Evolutionary conservation across 2,329 filamentous ascomycete genomes (phyloP), one percentile per base, ranked within the genome.

Genomic region (Aspergillus fumigatus): DNA sequence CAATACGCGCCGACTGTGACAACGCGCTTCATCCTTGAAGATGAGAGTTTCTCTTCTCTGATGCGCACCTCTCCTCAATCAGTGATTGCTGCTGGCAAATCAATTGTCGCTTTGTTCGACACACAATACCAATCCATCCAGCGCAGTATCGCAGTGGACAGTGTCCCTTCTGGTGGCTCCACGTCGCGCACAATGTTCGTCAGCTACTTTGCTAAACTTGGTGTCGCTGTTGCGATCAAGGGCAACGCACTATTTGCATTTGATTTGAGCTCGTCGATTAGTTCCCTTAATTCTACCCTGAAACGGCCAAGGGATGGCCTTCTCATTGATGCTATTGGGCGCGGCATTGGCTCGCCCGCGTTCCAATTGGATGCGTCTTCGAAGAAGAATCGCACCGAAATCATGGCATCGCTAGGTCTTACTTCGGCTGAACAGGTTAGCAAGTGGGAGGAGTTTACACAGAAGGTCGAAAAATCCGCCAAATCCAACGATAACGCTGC

Each of bases 111-210:
- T 2, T 62, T 80, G 6, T 77, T 78, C 53, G 76, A 79, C 60
- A 73, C 77, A n/a, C 73, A 76, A 50, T 80, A 77, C 60, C 71
- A 74, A 58, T 77, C 77, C 1, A 67, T 79, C 14, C 77, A 79
- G 59, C 73, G 75, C 52, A 74, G 72, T 53, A 72, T 77, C 52
- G 58, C 71, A 14, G 56, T 71, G 11, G 51, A 62, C n/a, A 65
- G 73, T 56, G 54, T 76, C 40, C 60, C 67, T n/a, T 60, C 60
- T 14, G 60, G 59, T 47, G 60, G 55, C 23, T 60, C 63, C 41
- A 66, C 64, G 56, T 63, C 63, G 11, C 65, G 67, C 9, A 65
- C 74, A 17, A 62, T 63, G 10, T 77, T 79, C 55, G 66, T 79
- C 51, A 72, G 72, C 38, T 78, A 78, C 59, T 79, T 76, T 50